Base-by-base conservation (phyloP, 306 rosid species). In the Rosa lucieae region DNA sequence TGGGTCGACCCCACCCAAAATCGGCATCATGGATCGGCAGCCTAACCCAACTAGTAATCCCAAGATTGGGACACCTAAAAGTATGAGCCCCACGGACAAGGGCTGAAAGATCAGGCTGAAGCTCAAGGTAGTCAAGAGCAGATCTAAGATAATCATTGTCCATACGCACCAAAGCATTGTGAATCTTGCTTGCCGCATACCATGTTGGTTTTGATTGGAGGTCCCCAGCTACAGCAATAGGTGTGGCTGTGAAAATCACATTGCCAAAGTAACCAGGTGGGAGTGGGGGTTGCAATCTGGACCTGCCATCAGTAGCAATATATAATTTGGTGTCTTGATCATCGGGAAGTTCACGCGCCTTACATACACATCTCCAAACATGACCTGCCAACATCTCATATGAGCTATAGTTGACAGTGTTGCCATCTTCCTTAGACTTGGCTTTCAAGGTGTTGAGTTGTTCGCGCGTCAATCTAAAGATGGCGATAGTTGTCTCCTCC, bases 1-100 rank as follows among this genome's bases (percentile, higher is more conserved):
- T 88, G 8, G 99, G 99, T 42, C 96, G 88, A 23, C 99, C 98
- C 97, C 98, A 95, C 62, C 99, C 99, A 48, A 95, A 95, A 63
- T 95, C 96, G 77, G 99, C 99, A 73, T 95, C 97, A 44, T 95
- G 90, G 29, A 95, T 89, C 0, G 99, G 99, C 75, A 95, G 89
- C 80, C 98, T 88, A 11, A 80, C 86, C 99, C 99, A 95, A 46
- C 97, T 92, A n/a, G 97, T 92, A 73, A 95, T 95, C 12, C 97
- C 98, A 10, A 95, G 97, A 76, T 95, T 95, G 1, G 99, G 99
- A 52, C 99, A 92, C 81, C 89, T 86, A 44, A 95, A 95, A 46
- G 92, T 89, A 48, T 95, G 97, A 0, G 96, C 92, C 0, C 97
- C 98, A 0, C 98, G 95, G 51, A 89, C 95, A 14, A 92, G 92